Conservation (phyloP, 345 rosid genomes). For the Arabis alpina region DNA sequence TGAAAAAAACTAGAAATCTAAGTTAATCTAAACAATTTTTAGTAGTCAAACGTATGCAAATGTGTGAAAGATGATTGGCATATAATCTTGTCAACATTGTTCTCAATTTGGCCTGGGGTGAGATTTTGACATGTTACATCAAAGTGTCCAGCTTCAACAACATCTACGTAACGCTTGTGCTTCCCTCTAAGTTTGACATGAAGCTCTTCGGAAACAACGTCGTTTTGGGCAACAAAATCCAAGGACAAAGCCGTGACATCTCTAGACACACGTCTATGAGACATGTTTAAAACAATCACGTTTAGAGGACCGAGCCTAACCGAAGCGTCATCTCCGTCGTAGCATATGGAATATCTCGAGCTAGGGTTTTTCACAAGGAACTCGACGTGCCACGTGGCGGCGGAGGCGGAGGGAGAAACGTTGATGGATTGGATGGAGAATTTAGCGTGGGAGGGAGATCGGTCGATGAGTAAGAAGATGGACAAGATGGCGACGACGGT, state of each 20-base stretch:
- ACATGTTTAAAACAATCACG: constrained; percentile 10
- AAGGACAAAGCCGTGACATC: constrained; percentile 28
- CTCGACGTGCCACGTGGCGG: constrained; percentile 18
- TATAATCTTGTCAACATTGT: constrained; percentile 17
- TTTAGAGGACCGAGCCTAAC: constrained; percentile 21
- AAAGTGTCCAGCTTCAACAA: constrained; percentile 2
- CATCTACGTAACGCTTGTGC: neutral
- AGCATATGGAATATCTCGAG: constrained; percentile 19
- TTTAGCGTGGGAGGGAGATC: constrained; percentile 11
- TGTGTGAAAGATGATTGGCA: constrained; percentile 12
- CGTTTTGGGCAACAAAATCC: constrained; percentile 9
- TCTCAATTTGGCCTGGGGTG: constrained; percentile 10
- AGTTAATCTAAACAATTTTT: neutral
- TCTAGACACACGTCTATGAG: neutral
- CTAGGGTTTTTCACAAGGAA: constrained; percentile 26
- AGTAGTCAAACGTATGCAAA: neutral
- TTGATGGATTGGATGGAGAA: constrained; percentile 26
- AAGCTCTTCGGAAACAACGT: neutral
- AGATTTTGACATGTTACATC: constrained; percentile 12
- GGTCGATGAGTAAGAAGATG: neutral
- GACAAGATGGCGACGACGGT: neutral
- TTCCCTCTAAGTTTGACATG: constrained; percentile 6
- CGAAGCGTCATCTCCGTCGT: constrained; percentile 1
- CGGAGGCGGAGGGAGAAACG: neutral
- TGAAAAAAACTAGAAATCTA: neutral